Evolutionary conservation across 2,329 filamentous ascomycete species (phyloP).

Genomic region (Clarireedia monteithiana): DNA sequence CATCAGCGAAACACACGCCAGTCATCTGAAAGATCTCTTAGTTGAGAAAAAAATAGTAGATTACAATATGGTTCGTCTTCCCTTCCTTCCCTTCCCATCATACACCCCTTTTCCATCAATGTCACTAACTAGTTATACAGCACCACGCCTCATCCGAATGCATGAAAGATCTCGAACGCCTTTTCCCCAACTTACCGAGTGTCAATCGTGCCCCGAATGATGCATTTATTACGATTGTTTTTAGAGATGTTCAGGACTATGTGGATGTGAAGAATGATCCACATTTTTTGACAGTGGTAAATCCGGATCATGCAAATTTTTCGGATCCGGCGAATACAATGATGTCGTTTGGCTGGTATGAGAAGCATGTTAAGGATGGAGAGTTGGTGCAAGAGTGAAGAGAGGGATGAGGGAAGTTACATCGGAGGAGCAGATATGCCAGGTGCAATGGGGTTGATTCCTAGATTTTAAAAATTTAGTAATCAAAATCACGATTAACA

Average conservation of each 20-base stretch:
- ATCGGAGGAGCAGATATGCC: no score
- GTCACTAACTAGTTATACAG: not conserved
- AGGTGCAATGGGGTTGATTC: no score
- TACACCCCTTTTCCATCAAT: not conserved
- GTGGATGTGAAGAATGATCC: not conserved
- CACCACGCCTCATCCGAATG: not conserved
- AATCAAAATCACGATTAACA: no score
- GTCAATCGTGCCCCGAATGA: not conserved
- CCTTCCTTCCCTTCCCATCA: not conserved
- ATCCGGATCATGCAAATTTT: not conserved
- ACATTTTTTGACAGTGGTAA: not conserved
- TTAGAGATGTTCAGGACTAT: not conserved
- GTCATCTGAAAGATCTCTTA: not conserved
- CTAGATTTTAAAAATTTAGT: no score
- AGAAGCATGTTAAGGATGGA: not conserved
- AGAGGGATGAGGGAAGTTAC: not conserved
- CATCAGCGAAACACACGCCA: not conserved
- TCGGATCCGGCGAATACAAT: not conserved
- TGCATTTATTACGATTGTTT: not conserved
- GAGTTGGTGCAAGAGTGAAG: not conserved
- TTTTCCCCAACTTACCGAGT: not conserved
- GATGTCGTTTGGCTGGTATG: not conserved
- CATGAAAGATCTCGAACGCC: not conserved
- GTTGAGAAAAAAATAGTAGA: not conserved
- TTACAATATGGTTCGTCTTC: not conserved